Conservation (phyloP, 495 filamentous ascomycete genomes). For the Hyphodiscus hymeniophilus region DNA sequence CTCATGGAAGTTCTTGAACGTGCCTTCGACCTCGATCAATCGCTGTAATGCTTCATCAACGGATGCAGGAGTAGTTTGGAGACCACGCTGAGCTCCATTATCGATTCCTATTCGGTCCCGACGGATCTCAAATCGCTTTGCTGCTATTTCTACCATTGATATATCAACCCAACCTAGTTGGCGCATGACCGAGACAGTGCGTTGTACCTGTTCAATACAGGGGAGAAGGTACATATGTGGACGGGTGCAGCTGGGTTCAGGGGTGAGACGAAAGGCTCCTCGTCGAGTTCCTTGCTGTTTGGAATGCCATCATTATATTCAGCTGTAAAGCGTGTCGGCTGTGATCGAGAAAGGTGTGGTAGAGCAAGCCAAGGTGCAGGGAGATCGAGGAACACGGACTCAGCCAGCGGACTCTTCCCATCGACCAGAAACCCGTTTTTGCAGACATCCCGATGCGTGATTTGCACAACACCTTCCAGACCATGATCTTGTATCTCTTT, state of each 20-base stretch:
- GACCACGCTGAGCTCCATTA: constrained; percentile 44
- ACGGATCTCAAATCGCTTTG: constrained; percentile 69
- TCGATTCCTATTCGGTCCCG: constrained; percentile 68
- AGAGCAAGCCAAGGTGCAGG: constrained; percentile 91
- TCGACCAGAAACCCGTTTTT: constrained; percentile 67
- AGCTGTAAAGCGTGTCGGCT: constrained; percentile 5
- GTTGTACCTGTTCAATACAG: constrained; percentile 89
- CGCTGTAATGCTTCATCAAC: constrained; percentile 72
- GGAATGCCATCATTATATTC: constrained; percentile 44
- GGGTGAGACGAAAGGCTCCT: constrained; percentile 45
- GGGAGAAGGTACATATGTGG: constrained; percentile 91
- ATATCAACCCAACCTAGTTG: constrained; percentile 83
- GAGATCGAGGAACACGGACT: constrained; percentile 83
- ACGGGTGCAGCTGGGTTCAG: constrained; percentile 59
- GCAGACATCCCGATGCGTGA: constrained; percentile 93
- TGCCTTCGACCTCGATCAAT: constrained; percentile 63
- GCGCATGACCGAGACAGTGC: constrained; percentile 71
- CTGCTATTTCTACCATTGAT: constrained; percentile 78
- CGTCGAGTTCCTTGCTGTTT: neutral
- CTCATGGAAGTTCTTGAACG: constrained; percentile 46
- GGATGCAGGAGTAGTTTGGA: constrained; percentile 49
- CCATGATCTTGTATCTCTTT: constrained; percentile 70
- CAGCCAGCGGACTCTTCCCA: constrained; percentile 53
- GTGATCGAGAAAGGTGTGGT: constrained; percentile 65
- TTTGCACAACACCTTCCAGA: constrained; percentile 59